A percentile compares a stretch with the other conserved stretches of the same genome.
Conservation (phyloP, 2,329 filamentous ascomycete genomes). For the Penicillium expansum region DNA sequence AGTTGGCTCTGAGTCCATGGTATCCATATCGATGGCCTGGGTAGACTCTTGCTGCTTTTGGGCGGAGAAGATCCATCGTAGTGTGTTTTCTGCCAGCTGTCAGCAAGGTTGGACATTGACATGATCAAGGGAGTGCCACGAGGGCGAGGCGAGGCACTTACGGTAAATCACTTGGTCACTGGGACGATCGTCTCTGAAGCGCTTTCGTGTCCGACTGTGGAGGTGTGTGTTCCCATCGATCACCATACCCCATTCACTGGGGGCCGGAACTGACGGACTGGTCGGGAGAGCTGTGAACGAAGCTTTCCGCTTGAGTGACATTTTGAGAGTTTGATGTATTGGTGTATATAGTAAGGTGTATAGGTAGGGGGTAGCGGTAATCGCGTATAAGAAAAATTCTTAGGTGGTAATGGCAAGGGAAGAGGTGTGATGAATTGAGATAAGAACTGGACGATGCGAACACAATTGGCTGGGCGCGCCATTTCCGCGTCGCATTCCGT, state of each 20-base stretch:
- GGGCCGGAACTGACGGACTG: slow-evolving; percentile 13
- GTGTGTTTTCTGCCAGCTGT: slow-evolving; percentile 39
- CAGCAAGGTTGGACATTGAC: slow-evolving; percentile 11
- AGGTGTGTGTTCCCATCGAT: slow-evolving; percentile 45
- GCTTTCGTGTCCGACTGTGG: slow-evolving; percentile 57
- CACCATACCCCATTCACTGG: slow-evolving; percentile 25
- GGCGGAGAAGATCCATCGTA: slow-evolving; percentile 43
- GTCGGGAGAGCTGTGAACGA: slow-evolving; percentile 49
- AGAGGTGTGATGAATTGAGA: slow-evolving; percentile 6
- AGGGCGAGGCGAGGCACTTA: slow-evolving; percentile 30
- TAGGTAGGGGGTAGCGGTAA: background rate
- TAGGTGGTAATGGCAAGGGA: background rate
- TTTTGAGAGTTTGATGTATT: slow-evolving; percentile 24
- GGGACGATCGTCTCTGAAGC: slow-evolving; percentile 57
- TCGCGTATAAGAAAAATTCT: background rate
- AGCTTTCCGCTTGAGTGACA: slow-evolving; percentile 60
- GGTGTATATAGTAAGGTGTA: background rate
- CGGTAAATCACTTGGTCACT: slow-evolving; percentile 56
- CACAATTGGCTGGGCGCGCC: slow-evolving; percentile 20
- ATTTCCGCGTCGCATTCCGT: slow-evolving; percentile 20
- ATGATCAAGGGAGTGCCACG: background rate
- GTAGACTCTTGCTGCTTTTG: slow-evolving; percentile 32
- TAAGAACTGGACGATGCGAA: slow-evolving; percentile 5
- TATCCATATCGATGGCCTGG: slow-evolving; percentile 19
- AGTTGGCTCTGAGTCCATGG: slow-evolving; percentile 25